These are phyloP conservation scores for Coemansia reversa DNA, from an alignment of 192 early-diverging fungal species.

Conservation along the genomic window DNA sequence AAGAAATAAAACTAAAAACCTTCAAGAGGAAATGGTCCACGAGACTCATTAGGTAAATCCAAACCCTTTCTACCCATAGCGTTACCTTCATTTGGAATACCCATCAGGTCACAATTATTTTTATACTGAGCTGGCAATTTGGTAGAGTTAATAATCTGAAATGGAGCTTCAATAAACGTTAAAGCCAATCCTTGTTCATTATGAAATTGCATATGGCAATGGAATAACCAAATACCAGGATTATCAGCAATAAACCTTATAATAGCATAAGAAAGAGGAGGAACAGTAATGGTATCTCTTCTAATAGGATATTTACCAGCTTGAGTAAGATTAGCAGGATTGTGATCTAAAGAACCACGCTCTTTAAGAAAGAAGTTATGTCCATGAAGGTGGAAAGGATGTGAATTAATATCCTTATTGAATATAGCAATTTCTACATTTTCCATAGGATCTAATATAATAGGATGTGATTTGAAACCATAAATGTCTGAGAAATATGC, in stretches of 20 bases:
- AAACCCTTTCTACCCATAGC: slow-evolving; percentile 70
- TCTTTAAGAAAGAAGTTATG: slow-evolving; percentile 76
- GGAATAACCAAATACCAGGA: slow-evolving; percentile 84
- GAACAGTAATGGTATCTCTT: slow-evolving; percentile 73
- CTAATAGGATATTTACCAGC: slow-evolving; percentile 45
- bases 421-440: slow-evolving; percentile 73
- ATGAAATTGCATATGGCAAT: slow-evolving; percentile 72
- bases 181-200: slow-evolving; percentile 69
- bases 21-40: slow-evolving; percentile 50
- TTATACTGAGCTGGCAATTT: slow-evolving; percentile 55
- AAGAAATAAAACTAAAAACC: slow-evolving; percentile 18
- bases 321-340: slow-evolving; percentile 22
- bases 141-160: slow-evolving; percentile 47
- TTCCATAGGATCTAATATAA: slow-evolving; percentile 62
- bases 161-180: slow-evolving; percentile 71
- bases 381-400: slow-evolving; percentile 86
- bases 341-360: slow-evolving; percentile 48
- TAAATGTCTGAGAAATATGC: slow-evolving; percentile 62
- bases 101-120: slow-evolving; percentile 63
- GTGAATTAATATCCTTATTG: slow-evolving; percentile 73
- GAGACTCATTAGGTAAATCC: slow-evolving; percentile 59
- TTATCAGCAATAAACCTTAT: slow-evolving; percentile 73
- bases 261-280: slow-evolving; percentile 60
- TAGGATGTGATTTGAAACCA: slow-evolving; percentile 62
- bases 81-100: slow-evolving; percentile 66